Conservation (phyloP, 2,329 filamentous ascomycete genomes). For the Apiospora rasikravindrae region DNA sequence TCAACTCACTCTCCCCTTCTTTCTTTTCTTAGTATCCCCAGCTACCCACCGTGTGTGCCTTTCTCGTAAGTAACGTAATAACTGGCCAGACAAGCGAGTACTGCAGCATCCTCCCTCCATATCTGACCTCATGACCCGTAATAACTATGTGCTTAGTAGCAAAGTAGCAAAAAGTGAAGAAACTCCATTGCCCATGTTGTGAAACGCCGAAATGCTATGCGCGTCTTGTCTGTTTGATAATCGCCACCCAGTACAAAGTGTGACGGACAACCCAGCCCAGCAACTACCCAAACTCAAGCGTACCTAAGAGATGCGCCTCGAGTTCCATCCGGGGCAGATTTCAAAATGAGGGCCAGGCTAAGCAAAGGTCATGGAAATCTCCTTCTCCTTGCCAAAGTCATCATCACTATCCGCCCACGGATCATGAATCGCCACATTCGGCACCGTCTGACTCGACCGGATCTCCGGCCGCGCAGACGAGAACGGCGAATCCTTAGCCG, state of each 20-base stretch:
- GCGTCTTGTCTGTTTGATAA: not conserved
- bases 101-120: not conserved
- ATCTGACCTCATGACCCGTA: conserved; percentile 2
- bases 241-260: not conserved
- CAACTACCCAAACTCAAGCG: not conserved
- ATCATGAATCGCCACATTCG: conserved; percentile 58
- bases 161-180: not conserved
- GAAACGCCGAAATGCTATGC: conserved; percentile 13
- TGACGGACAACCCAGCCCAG: not conserved
- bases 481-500: conserved; percentile 36
- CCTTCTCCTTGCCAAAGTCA: conserved; percentile 73
- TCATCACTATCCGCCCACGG: conserved; percentile 73
- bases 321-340: not conserved
- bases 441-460: conserved; percentile 54
- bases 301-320: not conserved
- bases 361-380: conserved; percentile 84
- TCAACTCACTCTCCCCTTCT: not conserved
- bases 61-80: not conserved
- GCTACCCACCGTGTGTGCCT: not conserved
- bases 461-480: conserved; percentile 44
- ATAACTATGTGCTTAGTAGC: not conserved
- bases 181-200: conserved; percentile 15
- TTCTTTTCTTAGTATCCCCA: not conserved
- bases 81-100: conserved; percentile 5
- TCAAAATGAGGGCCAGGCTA: conserved; percentile 36